These are phyloP conservation scores for Tetrapisispora fleetii DNA, from an alignment of 805 yeast species.

Conservation along the genomic window DNA sequence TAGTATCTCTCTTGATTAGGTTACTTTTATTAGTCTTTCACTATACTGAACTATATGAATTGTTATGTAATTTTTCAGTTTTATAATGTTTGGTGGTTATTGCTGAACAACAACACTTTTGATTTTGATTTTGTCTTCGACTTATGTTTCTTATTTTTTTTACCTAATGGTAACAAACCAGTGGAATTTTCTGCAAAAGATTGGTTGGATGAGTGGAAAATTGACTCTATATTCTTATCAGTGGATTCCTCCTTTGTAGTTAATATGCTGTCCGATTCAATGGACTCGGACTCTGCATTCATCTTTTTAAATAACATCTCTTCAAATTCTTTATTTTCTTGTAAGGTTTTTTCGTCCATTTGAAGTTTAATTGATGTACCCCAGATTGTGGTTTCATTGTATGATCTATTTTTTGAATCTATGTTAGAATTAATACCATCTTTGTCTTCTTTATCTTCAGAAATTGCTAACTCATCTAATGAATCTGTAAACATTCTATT, in stretches of 20 bases:
- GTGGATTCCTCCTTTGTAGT: not conserved
- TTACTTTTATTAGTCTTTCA: too few species aligned
- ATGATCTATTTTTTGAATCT: slow-evolving; percentile 7
- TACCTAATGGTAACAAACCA: not conserved
- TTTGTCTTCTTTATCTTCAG: not conserved
- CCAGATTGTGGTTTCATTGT: slow-evolving; percentile 56
- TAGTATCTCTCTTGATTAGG: too few species aligned
- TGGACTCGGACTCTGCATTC: slow-evolving; percentile 28
- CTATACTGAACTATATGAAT: not conserved
- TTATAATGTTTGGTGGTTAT: slow-evolving; percentile 10
- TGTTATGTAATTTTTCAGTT: not conserved
- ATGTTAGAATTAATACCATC: not conserved
- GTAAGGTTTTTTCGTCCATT: slow-evolving; percentile 29
- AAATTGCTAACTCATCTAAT: not conserved
- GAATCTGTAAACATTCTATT: not conserved
- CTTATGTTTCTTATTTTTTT: slow-evolving; percentile 26
- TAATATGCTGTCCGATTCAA: not conserved
- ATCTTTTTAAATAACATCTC: slow-evolving; percentile 45
- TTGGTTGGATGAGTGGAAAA: not conserved
- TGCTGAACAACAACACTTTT: slow-evolving; percentile 22
- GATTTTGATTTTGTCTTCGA: slow-evolving; percentile 34
- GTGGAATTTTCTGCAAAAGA: not conserved
- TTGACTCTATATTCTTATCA: not conserved
- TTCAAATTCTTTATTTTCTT: slow-evolving; percentile 38
- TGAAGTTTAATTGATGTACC: slow-evolving; percentile 42